Evolutionary conservation across 2,329 filamentous ascomycete genomes (phyloP), one percentile per base, ranked within the genome.

Genomic region (Colletotrichum liriopes): DNA sequence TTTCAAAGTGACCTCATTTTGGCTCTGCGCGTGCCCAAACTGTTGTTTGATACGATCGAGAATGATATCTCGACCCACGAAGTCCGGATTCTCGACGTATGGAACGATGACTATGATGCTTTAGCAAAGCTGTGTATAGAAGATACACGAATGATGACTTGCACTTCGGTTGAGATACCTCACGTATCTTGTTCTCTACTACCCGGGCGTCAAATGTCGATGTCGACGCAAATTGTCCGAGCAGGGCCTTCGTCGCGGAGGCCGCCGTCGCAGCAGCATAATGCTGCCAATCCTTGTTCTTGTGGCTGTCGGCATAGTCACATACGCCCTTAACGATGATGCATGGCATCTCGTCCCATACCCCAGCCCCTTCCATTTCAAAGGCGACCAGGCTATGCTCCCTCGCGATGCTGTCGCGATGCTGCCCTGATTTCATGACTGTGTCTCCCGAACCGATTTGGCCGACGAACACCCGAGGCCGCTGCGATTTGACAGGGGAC

Each of bases 371-470:
- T 8, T 35, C 35, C 35, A 35, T 35, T 8, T 35, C 35, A 8
- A 35, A 35, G 35, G 35, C 35, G 3, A 35, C 35, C 35, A 35
- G 35, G 8, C 35, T 35, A 3, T 35, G 35, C 35, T 35, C 35
- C 35, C 35, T 35, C 3, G 35, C 35, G 8, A 35, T 32, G 3
- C 5, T 18, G 2, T 70, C 67, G 14, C 67, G 18, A 23, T 70
- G 45, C 1, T 32, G 7, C 0, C 43, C 61, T 11, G 75, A 75
- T 26, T 79, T 80, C 74, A 84, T 79, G 20, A 83, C 77, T 23
- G 75, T 71, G 58, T 83, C 75, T 26, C 76, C 77, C n/a, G 77
- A 78, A n/a, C 74, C 78, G 32, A 61, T 20, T 11, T 32, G 23
- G 0, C 67, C 67, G 1, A 61, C 2, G 0, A 62, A 71, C 0